Conservation (phyloP, 2,329 filamentous ascomycete genomes). For the Scorias spongiosa region DNA sequence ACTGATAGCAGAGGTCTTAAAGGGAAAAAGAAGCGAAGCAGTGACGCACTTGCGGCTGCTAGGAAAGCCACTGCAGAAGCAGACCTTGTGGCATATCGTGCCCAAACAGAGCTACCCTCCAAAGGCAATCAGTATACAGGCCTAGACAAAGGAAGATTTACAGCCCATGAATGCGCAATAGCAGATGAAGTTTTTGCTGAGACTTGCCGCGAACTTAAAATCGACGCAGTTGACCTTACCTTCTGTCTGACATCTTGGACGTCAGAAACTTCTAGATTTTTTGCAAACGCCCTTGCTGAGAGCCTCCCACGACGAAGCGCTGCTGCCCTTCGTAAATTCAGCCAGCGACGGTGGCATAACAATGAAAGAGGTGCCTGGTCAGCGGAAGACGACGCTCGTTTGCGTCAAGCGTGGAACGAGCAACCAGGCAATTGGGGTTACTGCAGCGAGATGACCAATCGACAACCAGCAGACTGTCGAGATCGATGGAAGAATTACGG, state of each 20-base stretch:
- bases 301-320: conserved; percentile 20
- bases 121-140: neutral
- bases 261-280: conserved; percentile 16
- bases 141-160: neutral
- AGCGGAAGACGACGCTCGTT: conserved; percentile 40
- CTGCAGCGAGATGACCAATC: conserved; percentile 48
- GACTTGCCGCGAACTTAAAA: conserved; percentile 4
- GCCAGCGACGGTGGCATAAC: conserved; percentile 50
- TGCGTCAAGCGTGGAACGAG: conserved; percentile 32
- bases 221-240: conserved; percentile 9
- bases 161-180: neutral
- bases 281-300: conserved; percentile 12
- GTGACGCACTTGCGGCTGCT: neutral
- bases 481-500: conserved; percentile 58
- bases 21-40: too few relatives aligned
- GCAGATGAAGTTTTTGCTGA: conserved; percentile 14
- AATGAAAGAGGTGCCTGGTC: conserved; percentile 46
- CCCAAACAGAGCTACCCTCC: neutral
- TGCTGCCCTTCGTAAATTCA: conserved; percentile 25
- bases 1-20: too few relatives aligned
- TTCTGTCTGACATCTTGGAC: conserved; percentile 13
- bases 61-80: neutral
- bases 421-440: conserved; percentile 44
- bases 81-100: neutral
- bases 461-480: conserved; percentile 49